These are phyloP conservation scores for Penicillium mononematosum DNA, from an alignment of 495 filamentous ascomycete species.

Conservation along the genomic window DNA sequence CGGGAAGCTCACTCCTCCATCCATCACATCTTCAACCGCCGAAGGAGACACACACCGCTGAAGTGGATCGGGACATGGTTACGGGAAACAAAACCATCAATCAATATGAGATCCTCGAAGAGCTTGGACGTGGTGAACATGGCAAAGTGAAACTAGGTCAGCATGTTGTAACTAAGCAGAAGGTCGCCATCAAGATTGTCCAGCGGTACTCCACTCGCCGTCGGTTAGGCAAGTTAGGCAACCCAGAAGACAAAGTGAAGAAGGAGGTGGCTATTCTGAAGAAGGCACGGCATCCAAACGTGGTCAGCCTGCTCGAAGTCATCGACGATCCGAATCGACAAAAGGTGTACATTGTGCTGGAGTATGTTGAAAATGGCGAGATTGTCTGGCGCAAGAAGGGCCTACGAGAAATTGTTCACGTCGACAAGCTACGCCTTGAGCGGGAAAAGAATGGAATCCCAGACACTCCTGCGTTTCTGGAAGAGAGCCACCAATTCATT, in stretches of 20 bases:
- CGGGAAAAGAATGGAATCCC: slow-evolving; percentile 63
- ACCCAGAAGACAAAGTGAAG: slow-evolving; percentile 90
- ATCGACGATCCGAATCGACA: slow-evolving; percentile 94
- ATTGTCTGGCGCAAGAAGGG: slow-evolving; percentile 89
- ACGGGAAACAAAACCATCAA: slow-evolving; percentile 96
- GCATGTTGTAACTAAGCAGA: slow-evolving; percentile 71
- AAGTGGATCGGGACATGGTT: slow-evolving; percentile 79
- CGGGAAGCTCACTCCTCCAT: slow-evolving; percentile 60
- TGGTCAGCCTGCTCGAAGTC: slow-evolving; percentile 92
- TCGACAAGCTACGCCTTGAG: slow-evolving; percentile 77
- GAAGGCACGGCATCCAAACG: slow-evolving; percentile 92
- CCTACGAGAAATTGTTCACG: slow-evolving; percentile 69
- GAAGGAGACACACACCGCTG: slow-evolving; percentile 78
- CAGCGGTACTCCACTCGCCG: slow-evolving; percentile 90
- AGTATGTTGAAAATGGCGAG: slow-evolving; percentile 91
- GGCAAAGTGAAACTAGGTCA: slow-evolving; percentile 95
- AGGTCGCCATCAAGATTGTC: slow-evolving; percentile 97
- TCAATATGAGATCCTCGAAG: slow-evolving; percentile 92
- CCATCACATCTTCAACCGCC: slow-evolving; percentile 63
- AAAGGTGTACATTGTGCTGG: slow-evolving; percentile 97
- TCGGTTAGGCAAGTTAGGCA: slow-evolving; percentile 73
- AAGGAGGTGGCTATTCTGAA: slow-evolving; percentile 97
- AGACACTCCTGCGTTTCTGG: slow-evolving; percentile 48
- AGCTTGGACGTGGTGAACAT: slow-evolving; percentile 92
- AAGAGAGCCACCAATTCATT: slow-evolving; percentile 64